phyloP scores from a whole-genome alignment of 2,329 filamentous ascomycete species.

The Cylindrodendrum hubeiense region DNA sequence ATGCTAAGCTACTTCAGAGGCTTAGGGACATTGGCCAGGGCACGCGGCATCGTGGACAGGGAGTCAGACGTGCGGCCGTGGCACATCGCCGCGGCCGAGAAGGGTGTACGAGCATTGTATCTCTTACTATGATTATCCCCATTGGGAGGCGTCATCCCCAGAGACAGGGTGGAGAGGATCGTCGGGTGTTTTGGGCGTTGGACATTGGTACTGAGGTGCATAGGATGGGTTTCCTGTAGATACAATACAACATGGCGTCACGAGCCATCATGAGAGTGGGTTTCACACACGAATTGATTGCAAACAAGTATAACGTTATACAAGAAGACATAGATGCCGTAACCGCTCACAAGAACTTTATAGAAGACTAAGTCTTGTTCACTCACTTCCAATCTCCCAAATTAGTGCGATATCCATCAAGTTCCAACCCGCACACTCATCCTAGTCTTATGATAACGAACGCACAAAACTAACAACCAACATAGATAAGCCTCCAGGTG shows the following conservation, averaged over 20 bases:
- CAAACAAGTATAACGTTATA: background rate
- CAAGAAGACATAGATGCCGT: no score
- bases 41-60: slow-evolving; percentile 71
- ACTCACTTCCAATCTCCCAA: no score
- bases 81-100: slow-evolving; percentile 81
- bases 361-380: no score
- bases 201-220: slow-evolving; percentile 13
- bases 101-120: slow-evolving; percentile 75
- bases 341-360: no score
- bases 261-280: background rate
- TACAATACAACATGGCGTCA: slow-evolving; percentile 14
- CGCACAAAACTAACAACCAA: no score
- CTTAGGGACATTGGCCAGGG: slow-evolving; percentile 76
- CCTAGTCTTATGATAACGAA: no score
- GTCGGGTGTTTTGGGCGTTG: slow-evolving; percentile 34
- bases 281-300: background rate
- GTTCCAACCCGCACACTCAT: no score
- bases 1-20: slow-evolving; percentile 77
- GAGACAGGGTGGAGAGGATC: slow-evolving; percentile 13
- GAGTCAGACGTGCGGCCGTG: slow-evolving; percentile 77
- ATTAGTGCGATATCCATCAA: no score
- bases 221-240: slow-evolving; percentile 14
- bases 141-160: slow-evolving; percentile 32
- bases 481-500: no score
- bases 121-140: slow-evolving; percentile 66